Percentiles rank a stretch among this genome's conserved stretches.
phyloP scores from a whole-genome alignment of 768 basidiomycete species.

The Kwoniella bestiolae region DNA sequence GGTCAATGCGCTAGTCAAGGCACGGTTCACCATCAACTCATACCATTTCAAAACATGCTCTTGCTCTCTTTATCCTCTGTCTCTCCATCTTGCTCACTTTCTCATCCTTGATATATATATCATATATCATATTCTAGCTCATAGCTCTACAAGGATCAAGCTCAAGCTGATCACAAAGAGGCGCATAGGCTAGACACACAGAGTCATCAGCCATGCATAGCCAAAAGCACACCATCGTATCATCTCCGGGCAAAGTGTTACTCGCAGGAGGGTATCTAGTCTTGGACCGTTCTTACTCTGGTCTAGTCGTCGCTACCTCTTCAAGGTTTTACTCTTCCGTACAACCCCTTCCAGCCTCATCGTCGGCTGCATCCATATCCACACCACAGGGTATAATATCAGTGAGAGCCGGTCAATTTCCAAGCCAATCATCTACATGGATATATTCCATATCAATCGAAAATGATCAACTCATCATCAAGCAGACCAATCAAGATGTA shows the following conservation, averaged over 20 bases:
- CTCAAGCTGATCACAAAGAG: no score
- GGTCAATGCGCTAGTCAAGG: no score
- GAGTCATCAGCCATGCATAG: background rate
- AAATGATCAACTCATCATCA: background rate
- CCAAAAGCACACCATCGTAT: constrained; percentile 65
- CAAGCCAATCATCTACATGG: constrained; percentile 70
- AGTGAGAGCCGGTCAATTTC: constrained; percentile 89
- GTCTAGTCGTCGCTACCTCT: constrained; percentile 86
- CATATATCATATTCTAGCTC: no score
- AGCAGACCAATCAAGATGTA: constrained; percentile 19
- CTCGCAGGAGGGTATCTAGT: constrained; percentile 96
- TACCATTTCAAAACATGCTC: no score
- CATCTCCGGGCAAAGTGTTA: constrained; percentile 92
- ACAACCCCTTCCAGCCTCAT: background rate
- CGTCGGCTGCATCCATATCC: background rate
- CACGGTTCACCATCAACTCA: no score
- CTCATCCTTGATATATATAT: no score
- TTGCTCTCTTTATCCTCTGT: no score
- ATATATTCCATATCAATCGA: constrained; percentile 63
- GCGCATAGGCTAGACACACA: no score
- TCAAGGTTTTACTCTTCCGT: constrained; percentile 90
- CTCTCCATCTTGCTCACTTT: no score
- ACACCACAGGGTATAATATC: constrained; percentile 61
- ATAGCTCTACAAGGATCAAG: no score
- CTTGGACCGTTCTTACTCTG: constrained; percentile 81